Evolutionary conservation across 1,284 basidiomycete species (phyloP).

Genomic region (Psilocybe mexicana): DNA sequence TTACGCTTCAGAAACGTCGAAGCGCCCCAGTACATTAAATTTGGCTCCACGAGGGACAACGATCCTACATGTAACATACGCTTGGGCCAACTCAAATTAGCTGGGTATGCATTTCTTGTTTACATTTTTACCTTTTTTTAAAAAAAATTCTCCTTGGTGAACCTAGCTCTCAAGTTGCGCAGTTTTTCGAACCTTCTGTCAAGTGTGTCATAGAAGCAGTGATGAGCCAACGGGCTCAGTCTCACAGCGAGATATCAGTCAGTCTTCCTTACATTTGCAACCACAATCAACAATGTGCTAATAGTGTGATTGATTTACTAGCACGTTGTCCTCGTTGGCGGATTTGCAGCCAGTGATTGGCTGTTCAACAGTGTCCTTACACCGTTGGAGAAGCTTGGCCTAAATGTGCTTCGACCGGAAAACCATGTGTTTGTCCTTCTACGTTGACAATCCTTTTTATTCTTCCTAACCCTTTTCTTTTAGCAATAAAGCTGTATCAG

Average conservation of each 20-base stretch:
- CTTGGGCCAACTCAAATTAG: too few species aligned
- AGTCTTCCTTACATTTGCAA: too few species aligned
- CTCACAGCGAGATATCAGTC: constrained; percentile 23
- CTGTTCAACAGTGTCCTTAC: constrained; percentile 28
- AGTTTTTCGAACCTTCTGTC: constrained; percentile 49
- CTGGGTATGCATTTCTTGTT: too few species aligned
- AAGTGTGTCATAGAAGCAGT: constrained; percentile 39
- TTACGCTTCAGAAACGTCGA: too few species aligned
- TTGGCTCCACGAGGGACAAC: too few species aligned
- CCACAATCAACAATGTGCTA: constrained; percentile 25
- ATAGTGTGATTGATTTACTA: neutral
- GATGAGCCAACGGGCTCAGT: constrained; percentile 33
- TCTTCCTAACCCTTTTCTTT: neutral
- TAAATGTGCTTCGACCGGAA: constrained; percentile 36
- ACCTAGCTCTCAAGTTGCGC: constrained; percentile 39
- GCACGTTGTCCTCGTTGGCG: constrained; percentile 39
- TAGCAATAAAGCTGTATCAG: constrained; percentile 57
- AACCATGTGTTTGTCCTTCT: constrained; percentile 36
- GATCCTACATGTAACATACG: too few species aligned
- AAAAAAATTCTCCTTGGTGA: too few species aligned
- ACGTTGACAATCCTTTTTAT: neutral
- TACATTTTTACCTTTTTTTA: too few species aligned
- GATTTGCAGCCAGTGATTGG: constrained; percentile 47
- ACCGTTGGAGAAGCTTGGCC: constrained; percentile 26
- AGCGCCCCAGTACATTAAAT: too few species aligned